Evolutionary conservation across 768 basidiomycete species (phyloP).

Genomic region (Mycena sanguinolenta): DNA sequence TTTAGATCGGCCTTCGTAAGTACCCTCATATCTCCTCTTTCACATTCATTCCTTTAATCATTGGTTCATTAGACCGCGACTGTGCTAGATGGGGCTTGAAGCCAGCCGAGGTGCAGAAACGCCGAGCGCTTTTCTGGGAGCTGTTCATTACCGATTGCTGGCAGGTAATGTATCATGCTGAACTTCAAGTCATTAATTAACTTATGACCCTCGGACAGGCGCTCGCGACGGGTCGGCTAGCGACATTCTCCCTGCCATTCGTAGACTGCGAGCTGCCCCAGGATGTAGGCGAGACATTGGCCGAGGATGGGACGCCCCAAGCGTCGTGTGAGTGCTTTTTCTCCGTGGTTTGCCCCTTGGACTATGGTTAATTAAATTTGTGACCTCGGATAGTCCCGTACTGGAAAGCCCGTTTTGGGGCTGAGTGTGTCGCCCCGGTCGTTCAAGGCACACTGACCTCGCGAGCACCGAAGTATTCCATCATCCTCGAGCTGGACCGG

Average conservation of each 20-base stretch:
- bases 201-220: constrained; percentile 54
- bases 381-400: constrained; percentile 63
- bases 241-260: constrained; percentile 78
- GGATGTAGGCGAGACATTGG: constrained; percentile 70
- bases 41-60: constrained; percentile 14
- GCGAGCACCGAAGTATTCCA: constrained; percentile 71
- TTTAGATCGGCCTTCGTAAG: constrained; percentile 78
- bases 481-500: constrained; percentile 75
- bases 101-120: constrained; percentile 76
- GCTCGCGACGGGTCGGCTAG: constrained; percentile 76
- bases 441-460: constrained; percentile 78
- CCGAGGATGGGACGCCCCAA: constrained; percentile 68
- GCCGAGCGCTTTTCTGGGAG: constrained; percentile 81
- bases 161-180: constrained; percentile 60
- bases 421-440: constrained; percentile 75
- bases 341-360: not conserved
- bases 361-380: not conserved
- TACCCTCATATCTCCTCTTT: constrained; percentile 30
- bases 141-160: constrained; percentile 81
- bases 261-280: constrained; percentile 79
- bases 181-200: not conserved
- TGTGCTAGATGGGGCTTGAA: constrained; percentile 77
- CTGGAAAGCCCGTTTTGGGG: constrained; percentile 80
- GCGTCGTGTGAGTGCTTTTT: constrained; percentile 66
- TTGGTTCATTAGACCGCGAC: constrained; percentile 67